Evolutionary conservation across 768 basidiomycete genomes (phyloP).

Genomic region (Nidularia pulvinata): DNA sequence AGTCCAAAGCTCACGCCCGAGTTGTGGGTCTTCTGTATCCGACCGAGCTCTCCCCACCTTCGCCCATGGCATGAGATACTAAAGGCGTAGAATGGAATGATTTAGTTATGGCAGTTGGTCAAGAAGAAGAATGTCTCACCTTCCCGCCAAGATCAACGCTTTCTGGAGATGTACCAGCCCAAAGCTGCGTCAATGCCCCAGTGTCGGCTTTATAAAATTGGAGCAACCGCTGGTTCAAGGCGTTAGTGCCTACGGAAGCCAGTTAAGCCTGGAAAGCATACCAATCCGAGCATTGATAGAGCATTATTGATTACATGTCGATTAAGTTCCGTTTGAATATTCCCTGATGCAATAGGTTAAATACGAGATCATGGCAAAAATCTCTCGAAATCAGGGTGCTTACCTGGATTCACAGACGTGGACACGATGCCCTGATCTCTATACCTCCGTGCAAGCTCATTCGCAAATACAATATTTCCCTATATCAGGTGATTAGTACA

Average conservation of each 20-base stretch:
- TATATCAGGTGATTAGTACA: background rate
- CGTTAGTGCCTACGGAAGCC: background rate
- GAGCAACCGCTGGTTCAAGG: background rate
- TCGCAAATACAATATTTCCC: background rate
- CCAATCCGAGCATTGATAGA: background rate
- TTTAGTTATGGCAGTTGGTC: background rate
- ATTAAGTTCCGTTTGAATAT: background rate
- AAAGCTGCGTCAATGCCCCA: conserved; percentile 50
- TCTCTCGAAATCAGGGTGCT: background rate
- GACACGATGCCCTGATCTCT: background rate
- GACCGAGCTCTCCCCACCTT: conserved; percentile 20
- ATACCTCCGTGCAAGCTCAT: background rate
- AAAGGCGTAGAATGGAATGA: background rate
- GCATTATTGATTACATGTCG: background rate
- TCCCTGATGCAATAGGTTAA: background rate
- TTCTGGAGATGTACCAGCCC: conserved; percentile 43
- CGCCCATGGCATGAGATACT: conserved; percentile 45
- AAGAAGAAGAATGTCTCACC: conserved; percentile 17
- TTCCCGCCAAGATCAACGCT: conserved; percentile 42
- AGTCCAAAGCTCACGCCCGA: conserved; percentile 34
- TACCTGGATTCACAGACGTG: background rate
- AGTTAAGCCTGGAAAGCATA: background rate
- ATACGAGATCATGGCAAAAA: background rate
- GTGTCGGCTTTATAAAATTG: conserved; percentile 23
- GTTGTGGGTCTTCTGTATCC: conserved; percentile 19